Conservation (phyloP, 176 grass and related monocot species). For the Carex littledalei region DNA sequence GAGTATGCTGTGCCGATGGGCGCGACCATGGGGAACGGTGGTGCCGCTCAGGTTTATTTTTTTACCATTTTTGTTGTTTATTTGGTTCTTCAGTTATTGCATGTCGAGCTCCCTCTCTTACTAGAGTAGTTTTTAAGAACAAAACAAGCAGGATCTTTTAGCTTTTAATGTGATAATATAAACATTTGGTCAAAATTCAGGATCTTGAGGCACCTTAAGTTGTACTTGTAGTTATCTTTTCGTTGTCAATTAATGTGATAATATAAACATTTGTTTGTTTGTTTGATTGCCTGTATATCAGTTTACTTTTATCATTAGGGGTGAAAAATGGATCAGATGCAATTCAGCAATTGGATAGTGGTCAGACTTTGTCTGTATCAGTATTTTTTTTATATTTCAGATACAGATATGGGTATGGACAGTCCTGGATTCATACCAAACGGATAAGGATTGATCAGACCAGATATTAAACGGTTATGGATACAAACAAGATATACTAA, state of each 20-base stretch:
- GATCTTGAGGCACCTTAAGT: neutral
- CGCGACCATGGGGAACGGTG: neutral
- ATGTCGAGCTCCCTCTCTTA: neutral
- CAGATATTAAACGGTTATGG: too few relatives aligned
- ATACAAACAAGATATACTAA: too few relatives aligned
- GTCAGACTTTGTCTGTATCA: neutral
- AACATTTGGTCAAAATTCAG: neutral
- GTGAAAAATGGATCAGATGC: neutral
- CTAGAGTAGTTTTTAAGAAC: neutral
- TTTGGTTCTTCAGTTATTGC: neutral
- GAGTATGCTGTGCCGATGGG: slow-evolving; percentile 21
- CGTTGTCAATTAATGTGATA: neutral
- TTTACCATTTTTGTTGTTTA: neutral
- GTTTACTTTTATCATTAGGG: neutral
- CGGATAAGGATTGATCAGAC: too few relatives aligned
- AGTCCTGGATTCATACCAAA: neutral
- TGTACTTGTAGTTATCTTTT: neutral
- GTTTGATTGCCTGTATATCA: neutral
- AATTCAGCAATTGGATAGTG: neutral
- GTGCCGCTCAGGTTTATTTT: neutral
- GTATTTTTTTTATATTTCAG: neutral
- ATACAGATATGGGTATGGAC: neutral
- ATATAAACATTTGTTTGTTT: neutral
- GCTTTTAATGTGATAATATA: too few relatives aligned
- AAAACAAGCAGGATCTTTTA: neutral